Conservation (phyloP, 345 rosid species). For the Streptanthus diversifolius region DNA sequence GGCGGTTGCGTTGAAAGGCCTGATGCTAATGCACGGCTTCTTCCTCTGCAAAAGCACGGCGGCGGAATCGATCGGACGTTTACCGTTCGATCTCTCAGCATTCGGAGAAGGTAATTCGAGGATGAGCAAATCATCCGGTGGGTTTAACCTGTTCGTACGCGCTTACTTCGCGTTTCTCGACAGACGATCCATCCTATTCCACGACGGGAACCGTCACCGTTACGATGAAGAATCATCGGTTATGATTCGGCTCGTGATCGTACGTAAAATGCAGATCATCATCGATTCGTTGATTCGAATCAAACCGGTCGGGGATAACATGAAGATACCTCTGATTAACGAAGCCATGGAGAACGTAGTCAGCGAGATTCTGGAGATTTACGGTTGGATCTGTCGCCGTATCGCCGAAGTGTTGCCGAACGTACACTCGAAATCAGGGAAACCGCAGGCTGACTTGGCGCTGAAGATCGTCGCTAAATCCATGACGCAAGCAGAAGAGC, state of each 20-base stretch:
- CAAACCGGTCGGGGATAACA: constrained; percentile 47
- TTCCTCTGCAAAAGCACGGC: constrained; percentile 51
- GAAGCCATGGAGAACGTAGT: constrained; percentile 78
- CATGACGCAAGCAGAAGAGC: constrained; percentile 43
- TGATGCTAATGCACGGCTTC: constrained; percentile 74
- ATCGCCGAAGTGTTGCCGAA: constrained; percentile 44
- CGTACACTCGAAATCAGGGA: constrained; percentile 38
- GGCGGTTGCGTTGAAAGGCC: constrained; percentile 72
- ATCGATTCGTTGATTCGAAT: constrained; percentile 60
- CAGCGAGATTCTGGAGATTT: constrained; percentile 55
- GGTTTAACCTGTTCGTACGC: constrained; percentile 54
- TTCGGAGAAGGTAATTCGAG: constrained; percentile 46
- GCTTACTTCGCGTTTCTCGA: constrained; percentile 68
- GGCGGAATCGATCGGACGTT: constrained; percentile 43
- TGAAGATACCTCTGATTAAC: constrained; percentile 44
- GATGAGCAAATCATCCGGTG: constrained; percentile 35
- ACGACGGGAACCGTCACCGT: constrained; percentile 29
- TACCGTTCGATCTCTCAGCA: constrained; percentile 70
- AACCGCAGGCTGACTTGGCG: constrained; percentile 47
- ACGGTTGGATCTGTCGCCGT: constrained; percentile 55
- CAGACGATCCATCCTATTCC: constrained; percentile 42
- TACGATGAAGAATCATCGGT: constrained; percentile 32
- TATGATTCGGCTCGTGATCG: constrained; percentile 36
- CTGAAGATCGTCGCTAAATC: constrained; percentile 53
- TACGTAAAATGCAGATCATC: constrained; percentile 51